phyloP scores from a whole-genome alignment of 768 basidiomycete species.

The Boletus bicolor region DNA sequence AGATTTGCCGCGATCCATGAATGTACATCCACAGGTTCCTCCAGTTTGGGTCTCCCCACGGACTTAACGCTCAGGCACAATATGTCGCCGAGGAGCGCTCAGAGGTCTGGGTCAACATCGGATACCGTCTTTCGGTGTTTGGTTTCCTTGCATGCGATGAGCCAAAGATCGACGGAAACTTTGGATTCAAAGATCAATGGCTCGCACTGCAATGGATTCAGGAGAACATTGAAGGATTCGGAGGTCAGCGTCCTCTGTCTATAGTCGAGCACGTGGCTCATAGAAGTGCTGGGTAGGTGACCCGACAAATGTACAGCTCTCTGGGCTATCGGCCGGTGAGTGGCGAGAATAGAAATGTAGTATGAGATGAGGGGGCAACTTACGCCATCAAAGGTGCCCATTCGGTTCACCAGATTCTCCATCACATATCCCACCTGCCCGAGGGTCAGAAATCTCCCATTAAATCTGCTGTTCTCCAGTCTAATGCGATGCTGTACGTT shows the following conservation, averaged over 20 bases:
- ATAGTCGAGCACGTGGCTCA: not conserved
- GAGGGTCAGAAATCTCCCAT: constrained; percentile 58
- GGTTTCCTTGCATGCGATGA: constrained; percentile 70
- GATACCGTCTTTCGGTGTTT: constrained; percentile 72
- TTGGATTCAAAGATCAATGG: constrained; percentile 86
- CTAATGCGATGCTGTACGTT: constrained; percentile 68
- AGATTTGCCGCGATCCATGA: not conserved
- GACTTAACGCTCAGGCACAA: constrained; percentile 58
- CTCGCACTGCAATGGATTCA: constrained; percentile 69
- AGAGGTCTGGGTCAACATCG: constrained; percentile 75
- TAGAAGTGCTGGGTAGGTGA: constrained; percentile 42
- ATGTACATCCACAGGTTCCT: constrained; percentile 50
- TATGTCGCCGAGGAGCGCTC: constrained; percentile 59
- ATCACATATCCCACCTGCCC: constrained; percentile 64
- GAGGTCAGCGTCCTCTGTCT: constrained; percentile 42
- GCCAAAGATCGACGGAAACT: constrained; percentile 65
- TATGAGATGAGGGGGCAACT: not conserved
- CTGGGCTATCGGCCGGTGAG: constrained; percentile 70
- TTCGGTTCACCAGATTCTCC: constrained; percentile 71
- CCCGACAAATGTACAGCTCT: constrained; percentile 55
- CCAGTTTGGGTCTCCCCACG: constrained; percentile 75
- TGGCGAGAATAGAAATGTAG: not conserved
- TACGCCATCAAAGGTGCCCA: constrained; percentile 52
- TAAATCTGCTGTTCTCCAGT: constrained; percentile 62
- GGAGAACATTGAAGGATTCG: constrained; percentile 64